phyloP scores from a whole-genome alignment of 345 rosid genomes.

The Cardiospermum halicacabum region DNA sequence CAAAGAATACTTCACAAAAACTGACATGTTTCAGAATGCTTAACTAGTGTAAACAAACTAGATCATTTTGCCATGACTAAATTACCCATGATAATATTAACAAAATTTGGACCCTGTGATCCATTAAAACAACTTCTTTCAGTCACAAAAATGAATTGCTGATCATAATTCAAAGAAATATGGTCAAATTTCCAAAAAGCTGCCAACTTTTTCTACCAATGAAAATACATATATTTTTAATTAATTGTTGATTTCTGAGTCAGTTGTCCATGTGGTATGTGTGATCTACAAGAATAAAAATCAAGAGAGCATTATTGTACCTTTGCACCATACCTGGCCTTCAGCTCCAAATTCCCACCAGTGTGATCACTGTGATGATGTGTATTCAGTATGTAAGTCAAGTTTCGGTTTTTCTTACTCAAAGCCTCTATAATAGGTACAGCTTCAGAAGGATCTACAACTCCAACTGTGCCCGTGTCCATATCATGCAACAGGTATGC shows the following conservation, averaged over 20 bases:
- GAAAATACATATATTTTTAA: neutral
- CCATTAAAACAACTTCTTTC: neutral
- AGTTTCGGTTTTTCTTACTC: constrained; percentile 70
- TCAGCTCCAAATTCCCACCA: constrained; percentile 85
- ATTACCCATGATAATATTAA: neutral
- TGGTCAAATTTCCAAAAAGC: neutral
- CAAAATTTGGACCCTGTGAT: neutral
- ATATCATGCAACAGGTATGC: constrained; percentile 92
- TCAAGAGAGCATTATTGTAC: constrained; percentile 36
- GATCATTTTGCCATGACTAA: neutral
- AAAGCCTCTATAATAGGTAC: constrained; percentile 79
- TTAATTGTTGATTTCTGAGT: neutral
- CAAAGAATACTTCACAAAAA: constrained; percentile 3
- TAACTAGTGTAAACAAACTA: neutral
- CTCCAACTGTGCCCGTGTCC: constrained; percentile 97
- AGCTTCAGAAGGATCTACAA: constrained; percentile 97
- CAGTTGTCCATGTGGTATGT: neutral
- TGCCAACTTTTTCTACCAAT: neutral
- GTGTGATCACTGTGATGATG: constrained; percentile 94
- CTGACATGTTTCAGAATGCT: neutral
- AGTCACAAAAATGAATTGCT: constrained; percentile 1
- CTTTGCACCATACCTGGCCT: constrained; percentile 98
- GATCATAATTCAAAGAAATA: neutral
- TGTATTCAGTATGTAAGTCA: constrained; percentile 89
- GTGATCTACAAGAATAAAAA: neutral